These are phyloP conservation scores for Diaporthe caulivora DNA, from an alignment of 2,329 filamentous ascomycete species.

Conservation along the genomic window DNA sequence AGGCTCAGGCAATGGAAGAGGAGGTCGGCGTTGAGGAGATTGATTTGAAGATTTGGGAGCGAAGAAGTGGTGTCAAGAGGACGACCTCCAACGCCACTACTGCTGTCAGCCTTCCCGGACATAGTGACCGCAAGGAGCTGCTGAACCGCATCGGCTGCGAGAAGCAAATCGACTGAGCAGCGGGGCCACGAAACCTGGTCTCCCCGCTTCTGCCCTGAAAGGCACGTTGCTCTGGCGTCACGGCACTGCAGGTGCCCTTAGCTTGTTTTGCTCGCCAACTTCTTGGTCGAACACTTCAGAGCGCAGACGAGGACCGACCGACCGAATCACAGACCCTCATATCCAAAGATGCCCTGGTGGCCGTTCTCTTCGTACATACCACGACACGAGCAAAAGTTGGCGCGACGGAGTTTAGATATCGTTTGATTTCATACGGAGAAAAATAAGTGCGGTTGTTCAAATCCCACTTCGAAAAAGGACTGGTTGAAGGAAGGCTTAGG, in stretches of 20 bases:
- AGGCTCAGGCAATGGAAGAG: constrained; percentile 73
- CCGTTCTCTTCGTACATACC: constrained; percentile 39
- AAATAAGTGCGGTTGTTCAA: constrained; percentile 15
- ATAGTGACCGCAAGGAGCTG: constrained; percentile 84
- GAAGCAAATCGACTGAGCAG: constrained; percentile 71
- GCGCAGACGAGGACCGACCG: not conserved
- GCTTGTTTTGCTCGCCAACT: not conserved
- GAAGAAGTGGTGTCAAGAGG: constrained; percentile 67
- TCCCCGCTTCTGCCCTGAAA: not conserved
- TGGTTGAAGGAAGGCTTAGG: constrained; percentile 13
- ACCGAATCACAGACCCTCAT: constrained; percentile 27
- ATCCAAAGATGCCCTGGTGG: constrained; percentile 35
- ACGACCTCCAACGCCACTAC: constrained; percentile 57
- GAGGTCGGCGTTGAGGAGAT: constrained; percentile 82
- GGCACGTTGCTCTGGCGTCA: not conserved
- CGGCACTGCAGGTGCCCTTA: not conserved
- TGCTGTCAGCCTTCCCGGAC: constrained; percentile 75
- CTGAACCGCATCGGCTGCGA: constrained; percentile 86
- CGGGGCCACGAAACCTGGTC: not conserved
- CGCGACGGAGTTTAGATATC: constrained; percentile 38
- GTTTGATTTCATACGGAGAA: constrained; percentile 13
- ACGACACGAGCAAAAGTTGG: constrained; percentile 39
- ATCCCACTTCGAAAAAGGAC: constrained; percentile 17
- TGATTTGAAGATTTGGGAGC: constrained; percentile 74
- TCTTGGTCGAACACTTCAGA: not conserved